These are phyloP conservation scores for Ogataea methanolica DNA, from an alignment of 805 yeast genomes.

Conservation along the genomic window DNA sequence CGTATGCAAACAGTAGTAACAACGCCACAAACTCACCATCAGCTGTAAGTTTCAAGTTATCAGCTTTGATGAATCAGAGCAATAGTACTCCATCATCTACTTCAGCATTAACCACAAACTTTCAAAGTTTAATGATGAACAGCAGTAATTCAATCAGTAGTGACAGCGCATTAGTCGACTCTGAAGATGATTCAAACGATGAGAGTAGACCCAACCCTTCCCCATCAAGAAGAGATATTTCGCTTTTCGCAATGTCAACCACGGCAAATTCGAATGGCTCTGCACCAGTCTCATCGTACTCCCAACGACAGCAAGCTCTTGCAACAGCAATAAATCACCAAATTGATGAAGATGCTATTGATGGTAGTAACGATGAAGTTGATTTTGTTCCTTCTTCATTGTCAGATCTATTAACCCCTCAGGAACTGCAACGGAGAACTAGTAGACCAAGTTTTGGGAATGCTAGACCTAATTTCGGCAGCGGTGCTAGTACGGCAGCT, in stretches of 20 bases:
- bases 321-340: not conserved
- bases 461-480: conserved; percentile 4
- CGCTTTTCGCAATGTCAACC: too few relatives aligned
- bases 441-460: conserved; percentile 37
- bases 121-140: not conserved
- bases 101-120: too few relatives aligned
- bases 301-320: not conserved
- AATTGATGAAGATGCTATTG: conserved; percentile 13
- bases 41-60: too few relatives aligned
- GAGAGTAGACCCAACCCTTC: not conserved
- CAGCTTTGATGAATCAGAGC: too few relatives aligned
- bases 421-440: conserved; percentile 62
- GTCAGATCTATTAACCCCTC: conserved; percentile 78
- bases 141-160: not conserved
- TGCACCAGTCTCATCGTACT: not conserved
- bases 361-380: conserved; percentile 46
- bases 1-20: not conserved
- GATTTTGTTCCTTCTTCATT: conserved; percentile 80
- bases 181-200: conserved; percentile 5
- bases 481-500: conserved; percentile 6
- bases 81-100: too few relatives aligned
- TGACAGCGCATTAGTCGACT: conserved; percentile 13
- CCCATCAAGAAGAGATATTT: too few relatives aligned
- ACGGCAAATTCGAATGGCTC: too few relatives aligned
- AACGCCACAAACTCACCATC: not conserved